Percentiles rank a stretch among this genome's conserved stretches.
phyloP scores from a whole-genome alignment of 2,329 filamentous ascomycete species.

The Rosellinia necatrix region DNA sequence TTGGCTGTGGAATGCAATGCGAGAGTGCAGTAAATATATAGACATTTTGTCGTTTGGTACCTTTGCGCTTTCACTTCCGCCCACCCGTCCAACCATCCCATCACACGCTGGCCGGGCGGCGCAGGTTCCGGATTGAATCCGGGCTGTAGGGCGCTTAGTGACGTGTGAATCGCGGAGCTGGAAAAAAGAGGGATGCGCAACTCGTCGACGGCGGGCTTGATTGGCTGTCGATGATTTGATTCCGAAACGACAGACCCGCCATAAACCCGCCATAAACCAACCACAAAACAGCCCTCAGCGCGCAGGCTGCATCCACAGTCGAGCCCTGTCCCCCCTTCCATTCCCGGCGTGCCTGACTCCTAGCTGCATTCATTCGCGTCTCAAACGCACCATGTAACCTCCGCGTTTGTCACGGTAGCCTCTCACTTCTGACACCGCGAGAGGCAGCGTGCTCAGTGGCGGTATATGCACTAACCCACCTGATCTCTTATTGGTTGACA shows the following conservation, averaged over 20 bases:
- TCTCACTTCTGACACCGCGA: not conserved
- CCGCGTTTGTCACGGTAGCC: conserved; percentile 14
- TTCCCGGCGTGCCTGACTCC: not conserved
- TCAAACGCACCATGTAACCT: not conserved
- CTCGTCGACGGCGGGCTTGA: not conserved
- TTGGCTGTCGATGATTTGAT: not conserved
- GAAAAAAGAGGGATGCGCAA: not conserved
- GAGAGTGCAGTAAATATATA: too few species aligned
- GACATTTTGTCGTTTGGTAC: too few species aligned
- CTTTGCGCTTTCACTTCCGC: too few species aligned
- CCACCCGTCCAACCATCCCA: too few species aligned
- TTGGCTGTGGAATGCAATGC: too few species aligned
- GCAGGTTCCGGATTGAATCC: too few species aligned
- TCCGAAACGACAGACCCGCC: conserved; percentile 15
- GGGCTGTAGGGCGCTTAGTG: too few species aligned
- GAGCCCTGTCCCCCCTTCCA: too few species aligned
- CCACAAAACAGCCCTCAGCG: not conserved
- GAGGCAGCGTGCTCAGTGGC: not conserved
- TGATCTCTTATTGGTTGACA: conserved; percentile 4
- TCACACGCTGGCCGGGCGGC: too few species aligned
- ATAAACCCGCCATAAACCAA: too few species aligned
- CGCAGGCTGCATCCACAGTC: too few species aligned
- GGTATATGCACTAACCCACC: not conserved
- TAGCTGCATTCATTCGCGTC: too few species aligned
- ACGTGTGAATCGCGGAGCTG: not conserved